A percentile compares a stretch with the other conserved stretches of the same genome.
Conservation (phyloP, 352 stramenopile genomes). For the Pythium utonaiense region DNA sequence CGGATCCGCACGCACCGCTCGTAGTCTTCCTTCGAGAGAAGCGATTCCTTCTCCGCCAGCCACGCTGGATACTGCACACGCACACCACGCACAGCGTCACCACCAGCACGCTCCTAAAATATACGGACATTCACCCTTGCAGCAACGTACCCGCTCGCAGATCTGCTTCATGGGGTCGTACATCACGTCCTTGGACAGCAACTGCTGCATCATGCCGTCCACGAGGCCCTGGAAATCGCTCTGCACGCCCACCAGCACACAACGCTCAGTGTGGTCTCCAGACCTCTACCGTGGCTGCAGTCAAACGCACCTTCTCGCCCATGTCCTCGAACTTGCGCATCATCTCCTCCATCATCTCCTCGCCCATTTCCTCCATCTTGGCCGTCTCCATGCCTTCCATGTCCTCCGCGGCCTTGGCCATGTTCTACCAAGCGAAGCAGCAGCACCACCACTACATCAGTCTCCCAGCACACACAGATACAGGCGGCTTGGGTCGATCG, state of each 20-base stretch:
- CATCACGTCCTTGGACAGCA: constrained; percentile 98
- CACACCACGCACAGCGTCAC: background rate
- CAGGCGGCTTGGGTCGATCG: no score
- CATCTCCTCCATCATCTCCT: constrained; percentile 96
- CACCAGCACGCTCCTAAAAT: no score
- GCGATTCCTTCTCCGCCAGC: constrained; percentile 91
- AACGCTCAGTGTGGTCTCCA: background rate
- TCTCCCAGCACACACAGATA: no score
- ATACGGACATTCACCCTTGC: no score
- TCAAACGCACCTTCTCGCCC: constrained; percentile 86
- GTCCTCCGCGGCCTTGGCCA: constrained; percentile 84
- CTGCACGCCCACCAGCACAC: constrained; percentile 21
- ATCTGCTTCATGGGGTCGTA: constrained; percentile 98
- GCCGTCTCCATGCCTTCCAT: constrained; percentile 81
- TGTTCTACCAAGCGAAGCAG: constrained; percentile 63
- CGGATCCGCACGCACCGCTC: constrained; percentile 36
- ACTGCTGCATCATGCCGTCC: constrained; percentile 97
- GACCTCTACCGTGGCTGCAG: background rate
- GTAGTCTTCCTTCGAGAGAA: constrained; percentile 92
- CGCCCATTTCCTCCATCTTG: constrained; percentile 87
- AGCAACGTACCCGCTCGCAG: constrained; percentile 73
- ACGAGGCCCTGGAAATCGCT: constrained; percentile 92
- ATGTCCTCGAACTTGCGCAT: constrained; percentile 95
- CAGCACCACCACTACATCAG: no score
- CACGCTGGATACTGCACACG: constrained; percentile 92